Evolutionary conservation across 352 stramenopile genomes (phyloP).

Genomic region (Phytophthora pini): DNA sequence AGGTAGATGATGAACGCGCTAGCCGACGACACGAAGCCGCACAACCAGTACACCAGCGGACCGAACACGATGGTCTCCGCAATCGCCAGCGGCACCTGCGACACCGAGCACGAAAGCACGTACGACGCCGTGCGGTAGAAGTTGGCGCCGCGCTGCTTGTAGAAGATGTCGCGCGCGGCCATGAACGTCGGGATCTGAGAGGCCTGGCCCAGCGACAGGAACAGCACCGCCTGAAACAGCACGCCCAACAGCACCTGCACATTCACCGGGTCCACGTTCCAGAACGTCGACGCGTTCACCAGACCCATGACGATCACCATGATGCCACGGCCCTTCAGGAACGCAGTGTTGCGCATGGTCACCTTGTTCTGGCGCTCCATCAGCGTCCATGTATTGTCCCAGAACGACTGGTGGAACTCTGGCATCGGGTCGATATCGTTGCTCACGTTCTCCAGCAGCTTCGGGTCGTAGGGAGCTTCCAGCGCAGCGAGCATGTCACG

Average conservation of each 20-base stretch:
- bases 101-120: constrained; percentile 64
- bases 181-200: constrained; percentile 80
- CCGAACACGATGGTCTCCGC: constrained; percentile 82
- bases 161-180: constrained; percentile 66
- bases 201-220: constrained; percentile 74
- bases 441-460: constrained; percentile 36
- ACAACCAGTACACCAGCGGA: constrained; percentile 83
- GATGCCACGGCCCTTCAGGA: constrained; percentile 47
- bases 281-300: constrained; percentile 51
- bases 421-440: constrained; percentile 46
- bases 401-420: constrained; percentile 52
- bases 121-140: constrained; percentile 76
- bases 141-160: constrained; percentile 83
- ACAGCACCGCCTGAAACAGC: constrained; percentile 81
- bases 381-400: constrained; percentile 40
- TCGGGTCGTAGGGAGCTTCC: constrained; percentile 30
- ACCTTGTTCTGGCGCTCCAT: constrained; percentile 65
- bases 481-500: constrained; percentile 28
- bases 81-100: constrained; percentile 63
- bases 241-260: constrained; percentile 66
- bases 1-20: constrained; percentile 53
- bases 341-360: constrained; percentile 55
- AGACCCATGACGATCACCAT: constrained; percentile 53
- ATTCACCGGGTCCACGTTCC: constrained; percentile 45
- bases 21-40: constrained; percentile 49